Evolutionary conservation across 192 early-diverging fungal species (phyloP).

Genomic region (Coemansia sp.): DNA sequence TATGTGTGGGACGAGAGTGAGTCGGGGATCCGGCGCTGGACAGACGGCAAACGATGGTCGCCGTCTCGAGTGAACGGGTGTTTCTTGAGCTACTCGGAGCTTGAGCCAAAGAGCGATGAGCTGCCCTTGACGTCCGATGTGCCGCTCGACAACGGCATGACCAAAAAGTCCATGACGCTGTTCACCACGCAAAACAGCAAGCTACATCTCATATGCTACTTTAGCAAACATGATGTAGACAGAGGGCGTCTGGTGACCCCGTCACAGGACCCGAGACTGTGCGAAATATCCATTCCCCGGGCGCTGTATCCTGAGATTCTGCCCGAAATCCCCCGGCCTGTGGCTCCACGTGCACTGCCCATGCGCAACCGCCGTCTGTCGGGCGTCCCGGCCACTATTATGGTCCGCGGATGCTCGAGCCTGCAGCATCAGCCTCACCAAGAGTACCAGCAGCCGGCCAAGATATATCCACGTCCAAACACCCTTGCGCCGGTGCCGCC

Average conservation of each 20-base stretch:
- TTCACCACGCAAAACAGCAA: constrained; percentile 73
- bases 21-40: constrained; percentile 87
- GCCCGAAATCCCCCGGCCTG: constrained; percentile 23
- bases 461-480: background rate
- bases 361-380: constrained; percentile 1
- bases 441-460: background rate
- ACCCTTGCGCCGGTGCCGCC: background rate
- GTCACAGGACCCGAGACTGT: constrained; percentile 60
- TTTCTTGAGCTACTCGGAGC: constrained; percentile 81
- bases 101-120: constrained; percentile 57
- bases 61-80: constrained; percentile 78
- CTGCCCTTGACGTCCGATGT: constrained; percentile 1
- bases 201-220: constrained; percentile 86
- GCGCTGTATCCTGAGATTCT: constrained; percentile 75
- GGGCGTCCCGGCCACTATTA: background rate
- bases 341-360: background rate
- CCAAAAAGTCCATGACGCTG: constrained; percentile 82
- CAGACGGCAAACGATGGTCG: constrained; percentile 86
- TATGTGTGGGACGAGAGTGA: constrained; percentile 89
- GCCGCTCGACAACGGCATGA: constrained; percentile 66
- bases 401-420: constrained; percentile 8
- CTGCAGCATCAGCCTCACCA: background rate
- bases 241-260: constrained; percentile 61
- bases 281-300: constrained; percentile 62
- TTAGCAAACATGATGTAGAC: constrained; percentile 67